Evolutionary conservation across 768 basidiomycete species (phyloP), one percentile per base, ranked within the genome.

Genomic region (Psilocybe cyanescens): DNA sequence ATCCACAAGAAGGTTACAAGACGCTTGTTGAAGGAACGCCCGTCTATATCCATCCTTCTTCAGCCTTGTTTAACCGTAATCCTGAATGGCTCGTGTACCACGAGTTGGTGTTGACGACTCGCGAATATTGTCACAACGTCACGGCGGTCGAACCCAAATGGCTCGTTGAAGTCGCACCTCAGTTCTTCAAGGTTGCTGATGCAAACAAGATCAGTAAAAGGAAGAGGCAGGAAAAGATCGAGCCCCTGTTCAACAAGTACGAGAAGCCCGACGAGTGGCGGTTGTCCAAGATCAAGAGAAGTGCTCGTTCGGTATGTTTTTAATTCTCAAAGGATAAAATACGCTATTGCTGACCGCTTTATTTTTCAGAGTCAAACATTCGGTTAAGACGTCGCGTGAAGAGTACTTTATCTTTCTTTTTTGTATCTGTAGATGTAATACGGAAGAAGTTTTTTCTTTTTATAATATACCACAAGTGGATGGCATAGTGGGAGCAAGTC

Each of bases 181-280:
- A 96, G 62, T 98, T 97, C 83, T 99, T 99, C 90, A 94, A 93
- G 76, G 95, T 99, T 47, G 95, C 97, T 2, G 97, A 99, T 75
- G 92, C 87, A 56, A 96, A 95, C 79, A 98, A 97, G 77, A 97
- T 99, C 78, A 95, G 93, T 71, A 97, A 96, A 76, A 86, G 95
- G 66, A 98, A 97, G 83, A 88, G 84, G 75, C 91, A 95, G 74
- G 95, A 97, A 81, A 97, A 95, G 86, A 97, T 97, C 65, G 94
- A 97, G 71, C 97, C 97, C 7, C 75, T 98, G 72, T 97, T 76
- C 80, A 97, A 99, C 82, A 95, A 97, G 73, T 95, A 92, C 75
- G 94, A 95, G 80, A 94, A 94, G 71, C 87, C 92, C 35, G 94
- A 95, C 75, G 93, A 95, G 72, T 99, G 96, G 97, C 84, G 95